phyloP scores from a whole-genome alignment of 1,139 yeast species.

The Debaryomyces singareniensis region DNA sequence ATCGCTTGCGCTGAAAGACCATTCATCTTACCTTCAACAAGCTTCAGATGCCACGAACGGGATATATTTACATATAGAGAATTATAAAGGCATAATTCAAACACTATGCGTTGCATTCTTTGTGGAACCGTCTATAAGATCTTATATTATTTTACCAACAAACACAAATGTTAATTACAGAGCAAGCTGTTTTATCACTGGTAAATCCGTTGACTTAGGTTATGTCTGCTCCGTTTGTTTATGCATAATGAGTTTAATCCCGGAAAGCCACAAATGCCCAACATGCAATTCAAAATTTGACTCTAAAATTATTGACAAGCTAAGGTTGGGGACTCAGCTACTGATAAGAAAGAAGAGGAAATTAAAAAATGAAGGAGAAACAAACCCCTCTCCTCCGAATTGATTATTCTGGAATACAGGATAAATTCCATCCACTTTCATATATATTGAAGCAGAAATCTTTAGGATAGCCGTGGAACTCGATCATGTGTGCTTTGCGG shows the following conservation, averaged over 20 bases:
- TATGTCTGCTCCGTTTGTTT: conserved; percentile 94
- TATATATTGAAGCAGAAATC: conserved; percentile 34
- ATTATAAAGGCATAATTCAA: conserved; percentile 76
- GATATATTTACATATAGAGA: conserved; percentile 68
- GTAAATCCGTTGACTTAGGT: conserved; percentile 85
- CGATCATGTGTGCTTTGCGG: conserved; percentile 42
- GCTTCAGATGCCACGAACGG: conserved; percentile 96
- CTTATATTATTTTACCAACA: conserved; percentile 73
- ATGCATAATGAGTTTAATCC: conserved; percentile 69
- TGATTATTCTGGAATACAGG: too few species aligned
- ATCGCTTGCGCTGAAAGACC: conserved; percentile 60
- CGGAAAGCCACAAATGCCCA: conserved; percentile 45
- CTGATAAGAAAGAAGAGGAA: conserved; percentile 34
- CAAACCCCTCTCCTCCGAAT: too few species aligned
- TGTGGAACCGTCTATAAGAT: conserved; percentile 77
- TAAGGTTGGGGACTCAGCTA: conserved; percentile 51
- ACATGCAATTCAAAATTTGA: conserved; percentile 49
- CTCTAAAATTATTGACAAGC: conserved; percentile 37
- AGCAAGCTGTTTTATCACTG: conserved; percentile 90
- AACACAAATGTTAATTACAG: conserved; percentile 85
- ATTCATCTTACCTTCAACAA: conserved; percentile 83
- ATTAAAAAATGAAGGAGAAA: too few species aligned
- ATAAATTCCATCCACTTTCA: conserved; percentile 16
- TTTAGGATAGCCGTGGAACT: conserved; percentile 44
- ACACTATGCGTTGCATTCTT: conserved; percentile 57